Conservation (phyloP, 148 eudicot species). For the Silene latifolia region DNA sequence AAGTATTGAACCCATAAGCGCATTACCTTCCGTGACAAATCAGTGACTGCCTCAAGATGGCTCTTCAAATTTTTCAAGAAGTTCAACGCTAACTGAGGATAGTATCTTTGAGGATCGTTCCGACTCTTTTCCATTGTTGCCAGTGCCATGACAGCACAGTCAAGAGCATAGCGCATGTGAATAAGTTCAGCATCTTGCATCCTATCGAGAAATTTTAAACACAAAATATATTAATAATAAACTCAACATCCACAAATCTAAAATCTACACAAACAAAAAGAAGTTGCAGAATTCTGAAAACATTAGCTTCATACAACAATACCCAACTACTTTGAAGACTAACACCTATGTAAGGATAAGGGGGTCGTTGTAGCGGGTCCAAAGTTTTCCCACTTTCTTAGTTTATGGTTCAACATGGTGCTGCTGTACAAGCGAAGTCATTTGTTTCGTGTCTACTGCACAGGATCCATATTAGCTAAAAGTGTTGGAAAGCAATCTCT, state of each 20-base stretch:
- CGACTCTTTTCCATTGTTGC: conserved; percentile 77
- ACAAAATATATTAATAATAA: background rate
- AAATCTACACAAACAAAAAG: no score
- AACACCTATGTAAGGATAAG: background rate
- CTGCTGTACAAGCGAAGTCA: background rate
- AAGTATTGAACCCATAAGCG: background rate
- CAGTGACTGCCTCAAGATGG: conserved; percentile 78
- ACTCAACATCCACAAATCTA: background rate
- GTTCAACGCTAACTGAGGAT: conserved; percentile 46
- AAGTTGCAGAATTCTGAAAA: background rate
- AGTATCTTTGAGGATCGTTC: conserved; percentile 46
- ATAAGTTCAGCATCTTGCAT: conserved; percentile 89
- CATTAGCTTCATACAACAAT: background rate
- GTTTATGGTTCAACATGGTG: conserved; percentile 3
- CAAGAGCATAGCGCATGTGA: conserved; percentile 96
- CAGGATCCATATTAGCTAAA: no score
- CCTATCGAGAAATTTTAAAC: conserved; percentile 36
- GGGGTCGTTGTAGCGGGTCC: background rate
- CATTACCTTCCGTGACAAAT: conserved; percentile 79
- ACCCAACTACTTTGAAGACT: background rate
- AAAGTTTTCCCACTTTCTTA: background rate
- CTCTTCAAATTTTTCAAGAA: conserved; percentile 57
- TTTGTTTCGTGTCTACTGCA: background rate
- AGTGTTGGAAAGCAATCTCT: no score
- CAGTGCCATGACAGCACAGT: conserved; percentile 76